Evolutionary conservation across 352 stramenopile species (phyloP).

Genomic region (Phytophthora uliginosa): DNA sequence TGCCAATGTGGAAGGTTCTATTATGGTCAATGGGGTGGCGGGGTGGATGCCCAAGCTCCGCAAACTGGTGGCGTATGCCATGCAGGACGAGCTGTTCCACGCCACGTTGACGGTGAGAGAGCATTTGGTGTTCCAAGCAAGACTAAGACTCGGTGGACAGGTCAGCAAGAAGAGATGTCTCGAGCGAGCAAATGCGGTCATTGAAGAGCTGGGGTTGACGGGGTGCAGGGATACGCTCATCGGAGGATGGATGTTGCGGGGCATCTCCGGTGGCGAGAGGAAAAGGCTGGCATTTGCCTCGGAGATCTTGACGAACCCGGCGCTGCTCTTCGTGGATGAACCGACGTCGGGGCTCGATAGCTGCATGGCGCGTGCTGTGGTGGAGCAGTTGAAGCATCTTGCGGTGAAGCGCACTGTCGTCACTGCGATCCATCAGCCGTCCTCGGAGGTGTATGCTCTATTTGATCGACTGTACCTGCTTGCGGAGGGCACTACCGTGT

Average conservation of each 20-base stretch:
- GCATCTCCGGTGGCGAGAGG: constrained; percentile 82
- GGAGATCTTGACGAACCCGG: constrained; percentile 80
- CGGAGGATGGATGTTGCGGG: constrained; percentile 51
- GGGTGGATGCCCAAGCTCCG: constrained; percentile 36
- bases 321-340: constrained; percentile 86
- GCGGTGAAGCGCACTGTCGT: constrained; percentile 82
- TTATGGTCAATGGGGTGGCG: constrained; percentile 67
- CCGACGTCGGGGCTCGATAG: constrained; percentile 66
- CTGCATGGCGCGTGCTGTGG: constrained; percentile 56
- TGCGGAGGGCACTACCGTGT: constrained; percentile 42
- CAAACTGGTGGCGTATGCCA: constrained; percentile 63
- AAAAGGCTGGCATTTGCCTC: constrained; percentile 85
- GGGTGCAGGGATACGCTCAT: constrained; percentile 57
- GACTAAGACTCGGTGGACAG: constrained; percentile 65
- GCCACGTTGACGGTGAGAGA: constrained; percentile 90
- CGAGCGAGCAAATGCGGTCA: constrained; percentile 46
- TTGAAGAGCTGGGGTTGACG: constrained; percentile 57
- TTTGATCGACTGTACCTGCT: constrained; percentile 57
- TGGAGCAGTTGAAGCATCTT: constrained; percentile 63
- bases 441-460: constrained; percentile 52
- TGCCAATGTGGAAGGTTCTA: constrained; percentile 55
- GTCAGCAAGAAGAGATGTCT: constrained; percentile 25
- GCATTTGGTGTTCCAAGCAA: constrained; percentile 86
- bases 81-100: constrained; percentile 92
- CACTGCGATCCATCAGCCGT: constrained; percentile 88